Conservation (phyloP, 306 rosid species). For the Corylus avellana region DNA sequence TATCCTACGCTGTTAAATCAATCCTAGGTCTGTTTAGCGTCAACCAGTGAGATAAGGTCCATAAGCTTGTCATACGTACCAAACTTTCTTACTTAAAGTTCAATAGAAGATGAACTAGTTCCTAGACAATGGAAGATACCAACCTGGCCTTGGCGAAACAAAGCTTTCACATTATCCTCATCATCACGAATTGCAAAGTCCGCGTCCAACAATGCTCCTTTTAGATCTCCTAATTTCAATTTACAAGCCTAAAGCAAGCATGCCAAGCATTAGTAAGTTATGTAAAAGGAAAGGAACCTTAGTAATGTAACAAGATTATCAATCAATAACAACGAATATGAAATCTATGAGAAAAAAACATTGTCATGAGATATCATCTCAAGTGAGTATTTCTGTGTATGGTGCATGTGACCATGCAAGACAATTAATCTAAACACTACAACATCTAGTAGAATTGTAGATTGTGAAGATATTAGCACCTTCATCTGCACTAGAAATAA, state of each 20-base stretch:
- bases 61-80: background rate
- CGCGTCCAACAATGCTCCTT: constrained; percentile 52
- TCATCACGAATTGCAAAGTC: constrained; percentile 61
- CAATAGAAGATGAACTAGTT: background rate
- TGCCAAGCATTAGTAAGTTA: background rate
- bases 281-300: constrained; percentile 6
- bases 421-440: background rate
- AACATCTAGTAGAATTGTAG: background rate
- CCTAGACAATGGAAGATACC: constrained; percentile 10
- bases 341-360: background rate
- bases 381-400: background rate
- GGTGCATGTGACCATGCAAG: background rate
- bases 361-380: background rate
- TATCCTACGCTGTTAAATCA: no score
- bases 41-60: no score
- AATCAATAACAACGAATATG: background rate
- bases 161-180: constrained; percentile 49
- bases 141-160: constrained; percentile 66
- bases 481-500: background rate
- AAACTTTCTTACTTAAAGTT: background rate
- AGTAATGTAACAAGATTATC: background rate
- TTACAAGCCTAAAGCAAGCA: constrained; percentile 47
- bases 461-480: background rate
- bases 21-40: no score
- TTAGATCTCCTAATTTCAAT: constrained; percentile 49